These are phyloP conservation scores for Durio zibethinus DNA, from an alignment of 345 rosid species.

Conservation along the genomic window DNA sequence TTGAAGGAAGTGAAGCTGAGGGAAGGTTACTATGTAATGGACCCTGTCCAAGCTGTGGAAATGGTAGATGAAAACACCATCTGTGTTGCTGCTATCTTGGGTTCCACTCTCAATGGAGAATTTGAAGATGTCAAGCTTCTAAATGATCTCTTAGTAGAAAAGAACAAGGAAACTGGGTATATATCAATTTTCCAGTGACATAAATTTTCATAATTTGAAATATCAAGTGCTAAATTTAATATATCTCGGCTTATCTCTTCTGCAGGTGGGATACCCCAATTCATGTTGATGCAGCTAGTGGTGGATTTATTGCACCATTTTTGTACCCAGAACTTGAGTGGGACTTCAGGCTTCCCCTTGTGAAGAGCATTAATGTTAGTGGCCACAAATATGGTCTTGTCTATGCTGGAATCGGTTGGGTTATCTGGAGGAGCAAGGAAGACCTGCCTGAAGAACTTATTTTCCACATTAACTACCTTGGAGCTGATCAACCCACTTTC, in stretches of 20 bases:
- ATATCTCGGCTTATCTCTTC: not conserved
- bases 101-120: slow-evolving; percentile 91
- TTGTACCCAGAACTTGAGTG: slow-evolving; percentile 87
- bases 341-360: slow-evolving; percentile 89
- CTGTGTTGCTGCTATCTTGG: slow-evolving; percentile 89
- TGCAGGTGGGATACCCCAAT: slow-evolving; percentile 89
- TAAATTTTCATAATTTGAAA: not conserved
- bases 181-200: not conserved
- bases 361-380: slow-evolving; percentile 87
- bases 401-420: slow-evolving; percentile 97
- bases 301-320: slow-evolving; percentile 95
- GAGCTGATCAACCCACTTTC: slow-evolving; percentile 92
- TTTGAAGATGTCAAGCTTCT: slow-evolving; percentile 91
- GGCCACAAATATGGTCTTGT: slow-evolving; percentile 92
- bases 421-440: slow-evolving; percentile 70
- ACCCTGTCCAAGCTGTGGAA: slow-evolving; percentile 84
- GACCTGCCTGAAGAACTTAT: slow-evolving; percentile 95
- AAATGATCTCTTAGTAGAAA: slow-evolving; percentile 62
- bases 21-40: slow-evolving; percentile 94
- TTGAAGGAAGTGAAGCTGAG: slow-evolving; percentile 79
- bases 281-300: slow-evolving; percentile 95
- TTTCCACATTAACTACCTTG: slow-evolving; percentile 92
- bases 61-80: slow-evolving; percentile 98
- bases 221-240: not conserved
- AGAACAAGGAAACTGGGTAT: slow-evolving; percentile 77